phyloP scores from a whole-genome alignment of 2,329 filamentous ascomycete species.

The Cladophialophora exuberans region DNA sequence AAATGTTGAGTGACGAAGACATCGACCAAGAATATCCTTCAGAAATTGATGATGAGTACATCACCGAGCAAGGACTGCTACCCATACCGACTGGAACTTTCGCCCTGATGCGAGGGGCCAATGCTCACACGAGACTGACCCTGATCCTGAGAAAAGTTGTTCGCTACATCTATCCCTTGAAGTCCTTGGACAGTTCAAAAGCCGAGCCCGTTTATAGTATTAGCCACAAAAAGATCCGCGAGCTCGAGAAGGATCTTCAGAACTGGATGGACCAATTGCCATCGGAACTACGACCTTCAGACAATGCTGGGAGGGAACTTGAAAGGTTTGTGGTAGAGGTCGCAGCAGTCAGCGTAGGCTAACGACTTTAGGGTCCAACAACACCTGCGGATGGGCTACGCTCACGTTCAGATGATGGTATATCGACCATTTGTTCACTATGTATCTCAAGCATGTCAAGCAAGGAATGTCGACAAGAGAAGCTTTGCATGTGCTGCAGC shows the following conservation, averaged over 20 bases:
- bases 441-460: conserved; percentile 56
- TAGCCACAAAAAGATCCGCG: conserved; percentile 65
- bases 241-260: conserved; percentile 66
- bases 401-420: conserved; percentile 66
- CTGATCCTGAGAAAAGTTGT: conserved; percentile 64
- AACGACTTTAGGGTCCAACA: conserved; percentile 55
- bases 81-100: conserved; percentile 60
- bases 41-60: conserved; percentile 52
- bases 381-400: conserved; percentile 65
- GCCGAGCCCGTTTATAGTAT: conserved; percentile 62
- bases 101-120: conserved; percentile 62
- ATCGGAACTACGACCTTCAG: conserved; percentile 74
- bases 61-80: conserved; percentile 49
- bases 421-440: conserved; percentile 70
- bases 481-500: conserved; percentile 68
- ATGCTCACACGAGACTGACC: conserved; percentile 62
- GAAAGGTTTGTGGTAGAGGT: conserved; percentile 64
- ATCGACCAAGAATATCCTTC: conserved; percentile 54
- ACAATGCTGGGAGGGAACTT: conserved; percentile 73
- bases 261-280: conserved; percentile 71
- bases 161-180: conserved; percentile 66
- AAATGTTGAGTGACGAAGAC: conserved; percentile 54
- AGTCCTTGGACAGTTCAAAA: conserved; percentile 42
- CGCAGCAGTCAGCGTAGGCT: conserved; percentile 24
- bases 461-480: conserved; percentile 60